Conservation (phyloP, 306 rosid genomes). For the Cyamopsis tetragonoloba region DNA sequence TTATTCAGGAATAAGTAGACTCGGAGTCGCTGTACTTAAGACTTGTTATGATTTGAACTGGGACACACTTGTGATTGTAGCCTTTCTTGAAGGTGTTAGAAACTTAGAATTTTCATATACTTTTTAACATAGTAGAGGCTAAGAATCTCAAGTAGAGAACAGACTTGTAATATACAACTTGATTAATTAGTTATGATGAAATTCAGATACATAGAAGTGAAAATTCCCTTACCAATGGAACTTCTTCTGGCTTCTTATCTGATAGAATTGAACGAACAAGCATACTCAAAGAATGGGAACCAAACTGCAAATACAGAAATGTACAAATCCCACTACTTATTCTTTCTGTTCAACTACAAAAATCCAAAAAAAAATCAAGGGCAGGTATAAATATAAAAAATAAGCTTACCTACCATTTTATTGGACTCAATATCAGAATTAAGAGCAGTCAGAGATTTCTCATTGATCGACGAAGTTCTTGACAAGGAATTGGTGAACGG, state of each 20-base stretch:
- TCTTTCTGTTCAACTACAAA: constrained; percentile 17
- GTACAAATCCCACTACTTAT: not conserved
- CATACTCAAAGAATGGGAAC: constrained; percentile 59
- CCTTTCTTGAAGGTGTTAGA: not conserved
- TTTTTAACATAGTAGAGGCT: not conserved
- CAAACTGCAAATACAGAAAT: constrained; percentile 44
- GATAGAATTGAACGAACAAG: constrained; percentile 65
- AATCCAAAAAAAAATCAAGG: constrained; percentile 9
- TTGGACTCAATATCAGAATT: constrained; percentile 51
- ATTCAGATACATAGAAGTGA: not conserved
- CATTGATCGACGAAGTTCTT: constrained; percentile 63
- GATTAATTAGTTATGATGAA: constrained; percentile 1
- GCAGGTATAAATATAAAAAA: constrained; percentile 16
- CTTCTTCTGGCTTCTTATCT: constrained; percentile 92
- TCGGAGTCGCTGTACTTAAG: constrained; percentile 12
- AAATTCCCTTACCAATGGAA: constrained; percentile 59
- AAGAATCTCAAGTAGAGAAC: not conserved
- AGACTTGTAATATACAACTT: not conserved
- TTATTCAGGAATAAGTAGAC: constrained; percentile 2
- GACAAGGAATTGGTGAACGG: constrained; percentile 79
- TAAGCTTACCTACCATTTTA: constrained; percentile 76
- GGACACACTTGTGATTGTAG: not conserved
- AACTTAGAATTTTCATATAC: not conserved
- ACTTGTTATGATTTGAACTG: not conserved
- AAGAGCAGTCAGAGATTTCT: constrained; percentile 41